Evolutionary conservation across 2,329 filamentous ascomycete genomes (phyloP), one percentile per base, ranked within the genome.

Genomic region (Fusarium sp.): DNA sequence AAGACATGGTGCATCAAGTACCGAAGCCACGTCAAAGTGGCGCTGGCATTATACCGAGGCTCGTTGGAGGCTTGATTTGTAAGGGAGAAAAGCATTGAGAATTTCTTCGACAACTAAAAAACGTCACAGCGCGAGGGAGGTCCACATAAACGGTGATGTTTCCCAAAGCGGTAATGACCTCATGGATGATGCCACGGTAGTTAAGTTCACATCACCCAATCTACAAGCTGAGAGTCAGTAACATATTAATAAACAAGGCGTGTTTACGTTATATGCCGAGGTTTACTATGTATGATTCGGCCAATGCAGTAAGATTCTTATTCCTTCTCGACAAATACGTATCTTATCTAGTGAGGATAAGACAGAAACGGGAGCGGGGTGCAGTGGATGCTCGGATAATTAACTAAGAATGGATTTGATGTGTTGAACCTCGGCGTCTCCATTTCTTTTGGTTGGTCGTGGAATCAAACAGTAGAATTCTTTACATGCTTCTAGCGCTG

Each of bases 81-180:
- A 66, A 70, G 67, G 35, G 38, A 45, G 15, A 13, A 52, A 39
- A 61, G 52, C 60, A 70, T 51, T 61, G 66, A 62, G 59, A 54
- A 39, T 28, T 69, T 65, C 33, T 33, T 17, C 7, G 36, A 55
- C 49, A 47, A 15, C 47, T 63, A 69, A 71, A 33, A 69, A 70
- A 70, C 67, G 66, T 74, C 72, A 74, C 63, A 44, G 52, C 49
- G 47, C 60, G 64, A 24, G 11, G 7, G 8, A 18, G 71, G 31
- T 71, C 72, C 72, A 74, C 72, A 51, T 15, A 39, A 7, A 35
- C 72, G 72, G 72, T 72, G 51, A 65, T 72, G 58, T 48, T 72
- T 72, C 72, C 72, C 24, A 28, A 74, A 70, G 72, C 48, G 72
- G 72, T 11, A 66, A 69, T 73, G 52, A 73, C 48, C 41, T 72